These are phyloP conservation scores for Glarea lozoyensis DNA, from an alignment of 495 filamentous ascomycete species.

Conservation along the genomic window DNA sequence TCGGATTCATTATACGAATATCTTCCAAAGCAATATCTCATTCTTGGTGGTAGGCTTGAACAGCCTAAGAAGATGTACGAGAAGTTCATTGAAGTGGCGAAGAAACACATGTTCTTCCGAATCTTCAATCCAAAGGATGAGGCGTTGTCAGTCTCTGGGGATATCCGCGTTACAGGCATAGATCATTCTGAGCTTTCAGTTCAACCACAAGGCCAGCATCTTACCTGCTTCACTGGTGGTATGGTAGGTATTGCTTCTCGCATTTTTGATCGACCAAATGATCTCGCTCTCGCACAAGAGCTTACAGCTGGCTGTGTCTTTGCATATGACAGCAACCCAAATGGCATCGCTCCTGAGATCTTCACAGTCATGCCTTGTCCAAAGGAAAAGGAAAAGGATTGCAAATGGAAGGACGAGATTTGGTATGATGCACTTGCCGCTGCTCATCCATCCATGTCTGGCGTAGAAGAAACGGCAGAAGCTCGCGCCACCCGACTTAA, in stretches of 20 bases:
- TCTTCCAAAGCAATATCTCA: slow-evolving; percentile 58
- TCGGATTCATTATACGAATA: slow-evolving; percentile 89
- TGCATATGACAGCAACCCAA: slow-evolving; percentile 56
- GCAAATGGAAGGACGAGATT: slow-evolving; percentile 14
- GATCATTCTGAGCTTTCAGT: slow-evolving; percentile 21
- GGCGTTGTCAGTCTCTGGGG: slow-evolving; percentile 56
- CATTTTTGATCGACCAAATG: slow-evolving; percentile 55
- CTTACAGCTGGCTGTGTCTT: slow-evolving; percentile 83
- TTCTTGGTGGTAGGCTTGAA: slow-evolving; percentile 66
- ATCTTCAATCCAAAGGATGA: slow-evolving; percentile 43
- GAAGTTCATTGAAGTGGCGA: slow-evolving; percentile 50
- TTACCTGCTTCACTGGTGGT: slow-evolving; percentile 72
- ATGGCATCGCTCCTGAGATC: slow-evolving; percentile 73
- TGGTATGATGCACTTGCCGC: slow-evolving; percentile 8
- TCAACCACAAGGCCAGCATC: slow-evolving; percentile 33
- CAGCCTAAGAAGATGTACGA: slow-evolving; percentile 76
- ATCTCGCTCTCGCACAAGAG: slow-evolving; percentile 63
- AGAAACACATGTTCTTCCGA: slow-evolving; percentile 56
- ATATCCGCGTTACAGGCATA: slow-evolving; percentile 24
- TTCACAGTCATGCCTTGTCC: slow-evolving; percentile 34
- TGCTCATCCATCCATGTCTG: not conserved
- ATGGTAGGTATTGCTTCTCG: slow-evolving; percentile 77
- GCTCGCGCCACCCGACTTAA: not conserved
- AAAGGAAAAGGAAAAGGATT: slow-evolving; percentile 5
- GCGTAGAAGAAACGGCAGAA: not conserved